Percentiles rank a stretch among this genome's conserved stretches.
These are phyloP conservation scores for Aspergillus japonicus DNA, from an alignment of 2,329 filamentous ascomycete species.

Conservation along the genomic window DNA sequence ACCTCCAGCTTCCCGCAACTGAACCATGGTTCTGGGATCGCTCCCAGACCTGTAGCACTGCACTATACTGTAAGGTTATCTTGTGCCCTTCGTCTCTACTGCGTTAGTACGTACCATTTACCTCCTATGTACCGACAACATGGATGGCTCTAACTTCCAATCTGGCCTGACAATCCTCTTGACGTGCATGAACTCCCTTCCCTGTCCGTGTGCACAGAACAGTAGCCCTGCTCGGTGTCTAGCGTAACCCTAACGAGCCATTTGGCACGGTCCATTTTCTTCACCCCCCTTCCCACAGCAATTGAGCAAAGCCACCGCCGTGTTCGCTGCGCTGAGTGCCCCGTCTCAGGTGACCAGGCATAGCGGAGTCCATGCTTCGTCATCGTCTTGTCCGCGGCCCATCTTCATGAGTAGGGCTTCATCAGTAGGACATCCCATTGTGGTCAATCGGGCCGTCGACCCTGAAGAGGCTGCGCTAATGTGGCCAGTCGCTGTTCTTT, in stretches of 20 bases:
- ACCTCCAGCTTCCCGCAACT: conserved; percentile 26
- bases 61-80: too few relatives aligned
- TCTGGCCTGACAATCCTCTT: conserved; percentile 10
- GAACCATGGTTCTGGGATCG: conserved; percentile 40
- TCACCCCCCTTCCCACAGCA: not conserved
- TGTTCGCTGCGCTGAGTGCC: not conserved
- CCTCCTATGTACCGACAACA: conserved; percentile 18
- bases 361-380: not conserved
- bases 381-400: not conserved
- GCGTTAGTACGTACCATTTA: too few relatives aligned
- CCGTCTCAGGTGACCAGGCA: not conserved
- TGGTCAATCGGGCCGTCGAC: not conserved
- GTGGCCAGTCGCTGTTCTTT: not conserved
- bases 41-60: conserved; percentile 12
- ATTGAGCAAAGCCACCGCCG: not conserved
- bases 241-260: not conserved
- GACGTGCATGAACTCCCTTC: conserved; percentile 25
- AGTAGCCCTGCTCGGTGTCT: not conserved
- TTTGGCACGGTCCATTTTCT: not conserved
- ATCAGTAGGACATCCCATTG: not conserved
- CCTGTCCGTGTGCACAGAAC: conserved; percentile 16
- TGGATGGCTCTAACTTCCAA: conserved; percentile 22
- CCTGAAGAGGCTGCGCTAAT: not conserved
- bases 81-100: too few relatives aligned
- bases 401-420: not conserved